phyloP scores from a whole-genome alignment of 164 flowering plant species.

The Stephania japonica region DNA sequence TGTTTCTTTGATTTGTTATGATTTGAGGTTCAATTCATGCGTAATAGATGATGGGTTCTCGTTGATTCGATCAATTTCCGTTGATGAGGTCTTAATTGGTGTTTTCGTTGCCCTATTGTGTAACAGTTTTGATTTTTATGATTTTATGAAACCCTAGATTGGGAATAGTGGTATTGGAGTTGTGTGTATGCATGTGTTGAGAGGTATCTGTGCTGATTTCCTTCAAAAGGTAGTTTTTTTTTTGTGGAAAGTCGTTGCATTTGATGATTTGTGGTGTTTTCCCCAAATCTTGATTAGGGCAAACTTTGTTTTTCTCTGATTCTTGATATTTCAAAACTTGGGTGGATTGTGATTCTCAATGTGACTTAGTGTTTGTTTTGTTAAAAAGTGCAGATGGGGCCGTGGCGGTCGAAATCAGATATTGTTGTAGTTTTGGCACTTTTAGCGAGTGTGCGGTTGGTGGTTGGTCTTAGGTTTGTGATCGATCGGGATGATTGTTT shows the following conservation, averaged over 20 bases:
- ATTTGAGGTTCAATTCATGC: neutral
- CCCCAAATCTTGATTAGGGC: neutral
- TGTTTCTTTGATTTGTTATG: neutral
- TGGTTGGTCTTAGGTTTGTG: slow-evolving; percentile 68
- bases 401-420: slow-evolving; percentile 9
- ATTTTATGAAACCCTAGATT: neutral
- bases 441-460: slow-evolving; percentile 24
- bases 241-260: neutral
- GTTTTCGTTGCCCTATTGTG: neutral
- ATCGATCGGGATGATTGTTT: slow-evolving; percentile 91
- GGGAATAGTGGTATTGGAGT: neutral
- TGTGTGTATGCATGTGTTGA: neutral
- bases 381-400: slow-evolving; percentile 29
- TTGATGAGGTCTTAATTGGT: neutral
- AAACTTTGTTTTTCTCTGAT: neutral
- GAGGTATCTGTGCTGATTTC: neutral
- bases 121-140: neutral
- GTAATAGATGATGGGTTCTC: neutral
- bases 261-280: neutral
- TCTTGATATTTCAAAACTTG: neutral
- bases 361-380: neutral
- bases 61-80: neutral
- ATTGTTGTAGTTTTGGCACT: slow-evolving; percentile 18
- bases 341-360: neutral
- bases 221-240: too few species aligned